Evolutionary conservation across 1,284 basidiomycete genomes (phyloP), one percentile per base, ranked within the genome.

Genomic region (Leccinum subrobustum): DNA sequence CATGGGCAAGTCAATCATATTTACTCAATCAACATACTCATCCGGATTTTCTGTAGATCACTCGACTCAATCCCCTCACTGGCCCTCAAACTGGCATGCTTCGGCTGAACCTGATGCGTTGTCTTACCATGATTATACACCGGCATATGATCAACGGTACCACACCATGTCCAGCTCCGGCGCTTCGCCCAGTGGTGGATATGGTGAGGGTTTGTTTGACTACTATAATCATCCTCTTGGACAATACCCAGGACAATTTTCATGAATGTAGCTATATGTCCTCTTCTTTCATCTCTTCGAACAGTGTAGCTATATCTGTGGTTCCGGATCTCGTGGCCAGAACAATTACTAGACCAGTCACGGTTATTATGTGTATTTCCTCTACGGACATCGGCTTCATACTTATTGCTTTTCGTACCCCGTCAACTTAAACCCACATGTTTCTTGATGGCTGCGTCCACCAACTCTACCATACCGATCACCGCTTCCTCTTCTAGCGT

Each of bases 401-500:
- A 35, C 12, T 35, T 12, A 3, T 9, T 6, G 6, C 23, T 29
- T 50, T 25, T 54, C 55, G 52, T 37, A 6, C 9, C 2, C 9
- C 6, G 20, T 44, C 39, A 27, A 29, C 14, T 16, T 31, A 39
- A 29, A 33, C 14, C 20, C 5, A 11, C 35, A 33, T 68, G 23
- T 47, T 63, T 69, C 61, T 63, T 67, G 5, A 74, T 39, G 5
- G 82, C 81, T 0, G 67, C 69, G 57, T 83, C 83, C 9, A 89
- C 82, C 25, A 88, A 77, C 65, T 87, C 83, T 7, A 81, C 78
- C 81, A 90, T 84, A 1, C 76, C 81, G 37, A 91, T 78, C n/a
- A 89, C 81, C 0, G 86, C 88, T 68, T 92, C 91, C 63, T 92
- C 91, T 69, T 93, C 89, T 29, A 86, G 77, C 16, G 84, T 86